phyloP scores from a whole-genome alignment of 2,329 filamentous ascomycete species.

The Myriosclerotinia curreyana region DNA sequence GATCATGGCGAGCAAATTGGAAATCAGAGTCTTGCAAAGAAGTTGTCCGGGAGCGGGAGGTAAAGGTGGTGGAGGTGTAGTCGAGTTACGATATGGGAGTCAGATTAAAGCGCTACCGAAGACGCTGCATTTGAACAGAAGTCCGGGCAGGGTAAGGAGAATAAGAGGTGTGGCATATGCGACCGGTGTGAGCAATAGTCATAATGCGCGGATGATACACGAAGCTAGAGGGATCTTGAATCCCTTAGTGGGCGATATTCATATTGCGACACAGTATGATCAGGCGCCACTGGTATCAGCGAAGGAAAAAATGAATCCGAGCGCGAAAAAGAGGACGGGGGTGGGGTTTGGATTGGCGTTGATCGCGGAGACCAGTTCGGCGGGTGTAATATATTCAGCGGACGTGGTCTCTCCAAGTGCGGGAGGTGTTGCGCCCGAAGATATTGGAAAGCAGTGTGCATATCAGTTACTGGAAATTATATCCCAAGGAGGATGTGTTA shows the following conservation, averaged over 20 bases:
- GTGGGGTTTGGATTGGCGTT: conserved; percentile 89
- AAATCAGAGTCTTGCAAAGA: conserved; percentile 75
- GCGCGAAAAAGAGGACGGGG: conserved; percentile 66
- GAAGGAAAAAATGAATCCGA: conserved; percentile 54
- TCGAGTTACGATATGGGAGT: conserved; percentile 91
- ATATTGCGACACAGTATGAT: conserved; percentile 80
- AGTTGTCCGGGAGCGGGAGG: conserved; percentile 75
- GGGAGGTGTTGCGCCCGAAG: conserved; percentile 83
- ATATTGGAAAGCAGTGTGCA: conserved; percentile 83
- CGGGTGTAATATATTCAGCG: conserved; percentile 80
- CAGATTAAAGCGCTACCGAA: conserved; percentile 84
- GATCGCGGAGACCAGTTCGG: conserved; percentile 84
- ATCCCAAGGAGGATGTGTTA: conserved; percentile 77
- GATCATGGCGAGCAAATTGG: conserved; percentile 74
- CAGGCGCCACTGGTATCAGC: conserved; percentile 55
- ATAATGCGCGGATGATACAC: conserved; percentile 95
- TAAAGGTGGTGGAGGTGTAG: conserved; percentile 79
- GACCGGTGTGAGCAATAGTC: conserved; percentile 85
- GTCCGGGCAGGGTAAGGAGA: conserved; percentile 78
- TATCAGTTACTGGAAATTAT: conserved; percentile 85
- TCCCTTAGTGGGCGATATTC: conserved; percentile 79
- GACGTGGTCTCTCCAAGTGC: conserved; percentile 72
- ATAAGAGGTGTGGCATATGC: conserved; percentile 93
- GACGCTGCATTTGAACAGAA: conserved; percentile 82
- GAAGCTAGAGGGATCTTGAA: conserved; percentile 85